These are phyloP conservation scores for Sechiopsis laciniata DNA, from an alignment of 306 rosid genomes.

Conservation along the genomic window DNA sequence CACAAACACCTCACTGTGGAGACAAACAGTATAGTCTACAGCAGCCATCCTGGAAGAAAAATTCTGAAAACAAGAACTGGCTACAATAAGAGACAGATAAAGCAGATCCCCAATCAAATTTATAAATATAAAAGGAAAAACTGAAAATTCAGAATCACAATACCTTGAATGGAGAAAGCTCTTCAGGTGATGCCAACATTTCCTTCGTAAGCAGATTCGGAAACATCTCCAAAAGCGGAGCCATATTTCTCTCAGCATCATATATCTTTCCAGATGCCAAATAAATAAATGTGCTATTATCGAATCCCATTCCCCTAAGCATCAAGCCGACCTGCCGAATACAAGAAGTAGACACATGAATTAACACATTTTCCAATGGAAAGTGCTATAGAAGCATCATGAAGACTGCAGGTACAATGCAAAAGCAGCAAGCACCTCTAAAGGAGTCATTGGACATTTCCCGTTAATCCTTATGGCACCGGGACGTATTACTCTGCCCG, in stretches of 20 bases:
- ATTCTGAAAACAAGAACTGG: slow-evolving; percentile 48
- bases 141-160: not conserved
- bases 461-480: slow-evolving; percentile 93
- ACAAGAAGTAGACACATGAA: slow-evolving; percentile 23
- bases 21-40: slow-evolving; percentile 93
- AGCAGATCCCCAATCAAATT: slow-evolving; percentile 6
- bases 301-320: slow-evolving; percentile 97
- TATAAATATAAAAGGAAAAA: not conserved
- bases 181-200: slow-evolving; percentile 71
- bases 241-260: slow-evolving; percentile 73
- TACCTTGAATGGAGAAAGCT: slow-evolving; percentile 74
- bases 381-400: slow-evolving; percentile 5
- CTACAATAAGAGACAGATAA: slow-evolving; percentile 34
- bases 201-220: slow-evolving; percentile 86
- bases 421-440: slow-evolving; percentile 55
- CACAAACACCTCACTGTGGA: slow-evolving; percentile 95
- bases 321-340: slow-evolving; percentile 79
- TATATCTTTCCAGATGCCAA: slow-evolving; percentile 94
- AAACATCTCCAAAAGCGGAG: slow-evolving; percentile 79
- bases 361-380: not conserved
- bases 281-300: slow-evolving; percentile 68
- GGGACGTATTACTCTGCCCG: slow-evolving; percentile 92
- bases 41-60: slow-evolving; percentile 99
- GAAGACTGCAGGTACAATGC: not conserved
- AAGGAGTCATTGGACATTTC: slow-evolving; percentile 96